Base-by-base conservation (phyloP, 2,329 filamentous ascomycete genomes). In the Alternaria ventricosa region DNA sequence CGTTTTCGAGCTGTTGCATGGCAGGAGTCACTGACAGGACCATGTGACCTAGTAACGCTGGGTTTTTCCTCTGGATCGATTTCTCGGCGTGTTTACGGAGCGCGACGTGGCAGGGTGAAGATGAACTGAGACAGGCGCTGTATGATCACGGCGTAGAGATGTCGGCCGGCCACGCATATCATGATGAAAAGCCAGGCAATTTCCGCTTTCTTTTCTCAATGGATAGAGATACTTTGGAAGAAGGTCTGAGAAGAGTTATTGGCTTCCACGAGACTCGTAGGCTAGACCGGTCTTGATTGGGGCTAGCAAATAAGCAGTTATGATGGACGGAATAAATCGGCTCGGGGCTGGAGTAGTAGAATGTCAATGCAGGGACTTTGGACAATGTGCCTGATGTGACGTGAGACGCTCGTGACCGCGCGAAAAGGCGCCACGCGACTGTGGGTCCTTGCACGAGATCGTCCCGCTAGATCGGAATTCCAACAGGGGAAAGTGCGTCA, bases 41-140 rank as follows among this genome's bases (percentile, higher is more conserved):
- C 18, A 13, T 12, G 15, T 20, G 23, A 2, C 13, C 84, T 0
- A 80, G 77, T 5, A 88, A 88, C 64, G 87, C 87, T 0, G 87
- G 85, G 0, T 87, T 88, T 68, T 89, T 89, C 69, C 65, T 89
- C 3, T 88, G 84, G 80, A 73, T 87, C 3, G 81, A 88, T 69
- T 69, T 89, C 2, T 71, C 61, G 20, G 57, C 53, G 3, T 74
- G 62, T 57, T 45, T 74, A 36, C 43, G 22, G 46, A 57, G 15
- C 49, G 45, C 9, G 44, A 56, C 22, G n/a, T 43, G 49, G 50
- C 50, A 59, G 36, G 59, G 56, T 15, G 67, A 76, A 43, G 63
- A 68, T 22, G 69, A 79, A 8, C 77, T 81, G 66, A 68, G 65
- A 23, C 55, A 70, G 43, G 61, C 45, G 27, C 56, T 71, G 20